Evolutionary conservation across 345 rosid genomes (phyloP), one percentile per base, ranked within the genome.

Genomic region (Arabidopsis suecica): DNA sequence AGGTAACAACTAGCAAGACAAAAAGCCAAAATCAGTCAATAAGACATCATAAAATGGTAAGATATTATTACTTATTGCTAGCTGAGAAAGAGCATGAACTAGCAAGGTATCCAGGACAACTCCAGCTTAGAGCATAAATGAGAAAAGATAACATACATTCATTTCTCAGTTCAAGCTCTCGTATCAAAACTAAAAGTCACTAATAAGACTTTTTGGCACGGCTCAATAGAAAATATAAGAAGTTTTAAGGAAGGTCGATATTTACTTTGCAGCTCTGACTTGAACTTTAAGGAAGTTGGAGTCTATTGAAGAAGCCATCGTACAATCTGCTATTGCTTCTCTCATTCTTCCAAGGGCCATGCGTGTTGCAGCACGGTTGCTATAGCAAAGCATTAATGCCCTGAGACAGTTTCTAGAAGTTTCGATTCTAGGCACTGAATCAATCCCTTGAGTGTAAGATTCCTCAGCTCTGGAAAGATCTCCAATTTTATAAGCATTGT

Each of bases 191-290:
- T 20, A 48, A 44, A 66, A 16, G 37, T 13, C 50, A 36, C 73
- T 20, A 44, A 22, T 13, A 22, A 22, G 40, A 58, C 30, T n/a
- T 45, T 51, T 66, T 53, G 55, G 42, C 54, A 68, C 4, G n/a
- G 61, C 45, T 56, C 40, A 48, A 32, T 49, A 41, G 50, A 67
- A 68, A 64, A 36, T 34, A 74, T 57, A 69, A 72, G 36, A 68
- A 82, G 77, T 38, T 38, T 49, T 7, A 65, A 14, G 54, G 61
- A 65, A 56, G 38, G 68, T 42, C 51, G 60, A 63, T 60, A 33
- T 82, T 84, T 88, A 96, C 99, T 87, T 91, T 69, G 95, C 99
- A 70, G 91, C 96, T 83, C 99, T 84, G 82, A 88, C 84, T 83
- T 90, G 97, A 76, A 87, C 97, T 82, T 79, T 88, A 34, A 87